A percentile compares a stretch with the other conserved stretches of the same genome.
These are phyloP conservation scores for Vachellia collinsii DNA, from an alignment of 306 rosid genomes.

Conservation along the genomic window DNA sequence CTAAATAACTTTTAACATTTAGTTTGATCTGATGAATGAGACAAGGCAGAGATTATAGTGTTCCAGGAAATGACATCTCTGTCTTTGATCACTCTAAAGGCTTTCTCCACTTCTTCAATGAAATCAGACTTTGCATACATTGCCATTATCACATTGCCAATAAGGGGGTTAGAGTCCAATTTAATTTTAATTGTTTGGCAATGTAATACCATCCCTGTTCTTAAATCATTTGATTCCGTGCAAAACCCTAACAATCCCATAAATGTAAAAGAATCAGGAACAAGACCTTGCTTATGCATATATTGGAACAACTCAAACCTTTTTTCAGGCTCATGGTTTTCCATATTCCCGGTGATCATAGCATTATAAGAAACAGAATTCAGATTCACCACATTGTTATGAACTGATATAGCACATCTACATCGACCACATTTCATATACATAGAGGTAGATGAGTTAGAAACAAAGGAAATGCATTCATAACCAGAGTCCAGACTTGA, in stretches of 20 bases:
- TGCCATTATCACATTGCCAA: slow-evolving; percentile 45
- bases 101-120: slow-evolving; percentile 43
- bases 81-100: slow-evolving; percentile 42
- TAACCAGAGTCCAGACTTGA: slow-evolving; percentile 46
- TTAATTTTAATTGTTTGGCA: slow-evolving; percentile 42
- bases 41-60: slow-evolving; percentile 40
- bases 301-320: slow-evolving; percentile 46
- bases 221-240: slow-evolving; percentile 26
- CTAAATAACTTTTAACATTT: slow-evolving; percentile 35
- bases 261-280: slow-evolving; percentile 47
- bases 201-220: slow-evolving; percentile 3
- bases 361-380: slow-evolving; percentile 49
- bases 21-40: slow-evolving; percentile 36
- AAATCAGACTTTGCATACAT: slow-evolving; percentile 43
- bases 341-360: slow-evolving; percentile 42
- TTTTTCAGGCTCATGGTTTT: slow-evolving; percentile 37
- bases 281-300: slow-evolving; percentile 37
- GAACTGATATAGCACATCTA: slow-evolving; percentile 44
- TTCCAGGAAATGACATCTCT: slow-evolving; percentile 55
- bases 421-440: slow-evolving; percentile 45
- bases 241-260: slow-evolving; percentile 41
- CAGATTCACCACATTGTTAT: slow-evolving; percentile 28
- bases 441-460: slow-evolving; percentile 32
- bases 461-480: slow-evolving; percentile 46
- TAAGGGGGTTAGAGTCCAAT: slow-evolving; percentile 39